Conservation (phyloP, 768 basidiomycete genomes). For the Russula lepida region DNA sequence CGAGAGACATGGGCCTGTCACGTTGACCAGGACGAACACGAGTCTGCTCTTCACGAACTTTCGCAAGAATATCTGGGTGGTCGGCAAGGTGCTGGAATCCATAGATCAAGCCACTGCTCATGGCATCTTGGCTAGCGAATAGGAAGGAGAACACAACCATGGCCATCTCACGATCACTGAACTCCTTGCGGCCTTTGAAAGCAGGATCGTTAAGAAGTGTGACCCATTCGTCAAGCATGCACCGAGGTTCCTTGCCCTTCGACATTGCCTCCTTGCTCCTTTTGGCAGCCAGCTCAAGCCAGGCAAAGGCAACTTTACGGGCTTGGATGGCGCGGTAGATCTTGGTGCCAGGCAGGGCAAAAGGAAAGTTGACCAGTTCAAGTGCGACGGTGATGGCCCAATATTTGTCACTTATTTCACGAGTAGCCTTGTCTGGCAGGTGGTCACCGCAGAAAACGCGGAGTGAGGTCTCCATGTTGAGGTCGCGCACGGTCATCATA, state of each 20-base stretch:
- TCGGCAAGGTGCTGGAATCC: conserved; percentile 95
- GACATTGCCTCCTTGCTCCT: conserved; percentile 79
- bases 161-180: conserved; percentile 91
- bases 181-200: conserved; percentile 74
- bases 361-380: conserved; percentile 97
- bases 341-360: conserved; percentile 93
- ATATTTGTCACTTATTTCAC: conserved; percentile 86
- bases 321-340: conserved; percentile 90
- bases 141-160: conserved; percentile 96
- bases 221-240: conserved; percentile 93
- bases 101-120: conserved; percentile 94
- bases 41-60: conserved; percentile 87
- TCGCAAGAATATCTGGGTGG: conserved; percentile 78
- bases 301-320: conserved; percentile 74
- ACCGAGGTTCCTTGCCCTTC: conserved; percentile 68
- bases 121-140: conserved; percentile 95
- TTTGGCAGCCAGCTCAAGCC: conserved; percentile 70
- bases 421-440: conserved; percentile 69
- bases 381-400: conserved; percentile 94
- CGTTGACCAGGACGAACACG: conserved; percentile 71
- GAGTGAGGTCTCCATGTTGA: conserved; percentile 97
- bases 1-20: conserved; percentile 71
- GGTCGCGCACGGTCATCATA: conserved; percentile 86
- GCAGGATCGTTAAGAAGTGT: conserved; percentile 53
- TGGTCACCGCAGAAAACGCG: conserved; percentile 92